Percentiles rank a stretch among this genome's conserved stretches.
phyloP scores from a whole-genome alignment of 176 grass and related monocot species.

The Tuctoria greenei region DNA sequence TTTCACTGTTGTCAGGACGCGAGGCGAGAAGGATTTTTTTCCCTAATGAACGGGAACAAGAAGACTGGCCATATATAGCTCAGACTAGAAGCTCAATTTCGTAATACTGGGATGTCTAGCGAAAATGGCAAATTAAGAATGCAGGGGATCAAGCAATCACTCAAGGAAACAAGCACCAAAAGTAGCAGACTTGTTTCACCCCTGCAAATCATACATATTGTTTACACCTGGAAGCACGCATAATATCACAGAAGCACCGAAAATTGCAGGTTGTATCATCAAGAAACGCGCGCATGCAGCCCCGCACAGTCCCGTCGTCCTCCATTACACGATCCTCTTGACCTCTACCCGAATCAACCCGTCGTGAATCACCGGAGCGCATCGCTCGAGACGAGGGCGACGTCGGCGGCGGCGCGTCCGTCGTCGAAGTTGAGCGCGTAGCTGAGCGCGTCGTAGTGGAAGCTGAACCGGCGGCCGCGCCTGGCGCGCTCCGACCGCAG shows the following conservation, averaged over 20 bases:
- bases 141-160: not conserved
- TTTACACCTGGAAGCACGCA: not conserved
- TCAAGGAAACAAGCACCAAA: not conserved
- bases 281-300: not conserved
- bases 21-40: not conserved
- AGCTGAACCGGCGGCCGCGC: slow-evolving; percentile 59
- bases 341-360: not conserved
- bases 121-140: not conserved
- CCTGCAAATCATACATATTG: not conserved
- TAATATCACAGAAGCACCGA: not conserved
- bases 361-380: not conserved
- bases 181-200: not conserved
- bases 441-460: slow-evolving; percentile 93
- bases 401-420: slow-evolving; percentile 39
- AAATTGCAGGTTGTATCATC: not conserved
- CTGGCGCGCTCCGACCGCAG: slow-evolving; percentile 50
- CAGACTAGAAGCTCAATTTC: not conserved
- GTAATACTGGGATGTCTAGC: not conserved
- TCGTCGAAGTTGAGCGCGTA: slow-evolving; percentile 97
- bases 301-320: not conserved
- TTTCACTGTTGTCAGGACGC: not conserved
- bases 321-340: not conserved
- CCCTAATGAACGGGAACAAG: too few relatives aligned
- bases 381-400: not conserved
- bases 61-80: not conserved